Evolutionary conservation across 2,329 filamentous ascomycete species (phyloP).

Genomic region (Apiospora kogelbergensis): DNA sequence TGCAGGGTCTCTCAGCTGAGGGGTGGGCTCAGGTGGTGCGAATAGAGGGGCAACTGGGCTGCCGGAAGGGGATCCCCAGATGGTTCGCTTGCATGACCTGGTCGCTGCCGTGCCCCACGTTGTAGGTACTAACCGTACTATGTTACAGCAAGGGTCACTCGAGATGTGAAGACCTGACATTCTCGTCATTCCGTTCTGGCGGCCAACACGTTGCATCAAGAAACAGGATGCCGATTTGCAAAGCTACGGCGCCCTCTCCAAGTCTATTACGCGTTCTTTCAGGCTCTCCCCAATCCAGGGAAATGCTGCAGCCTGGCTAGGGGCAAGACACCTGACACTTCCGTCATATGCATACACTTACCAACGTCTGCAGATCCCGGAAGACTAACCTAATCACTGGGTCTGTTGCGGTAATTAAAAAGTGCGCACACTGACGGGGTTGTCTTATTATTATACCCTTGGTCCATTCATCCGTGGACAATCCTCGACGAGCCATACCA

Average conservation of each 20-base stretch:
- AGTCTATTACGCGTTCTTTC: neutral
- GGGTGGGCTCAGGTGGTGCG: neutral
- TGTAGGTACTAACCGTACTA: neutral
- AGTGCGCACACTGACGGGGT: neutral
- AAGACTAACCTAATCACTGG: neutral
- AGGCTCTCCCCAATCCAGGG: neutral
- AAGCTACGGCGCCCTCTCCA: neutral
- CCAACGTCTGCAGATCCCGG: neutral
- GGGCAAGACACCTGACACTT: neutral
- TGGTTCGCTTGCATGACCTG: neutral
- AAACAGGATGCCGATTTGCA: neutral
- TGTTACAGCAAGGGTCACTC: neutral
- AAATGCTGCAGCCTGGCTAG: neutral
- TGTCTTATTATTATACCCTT: neutral
- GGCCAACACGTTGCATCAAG: neutral
- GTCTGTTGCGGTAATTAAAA: neutral
- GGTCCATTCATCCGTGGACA: neutral
- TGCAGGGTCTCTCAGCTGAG: slow-evolving; percentile 7
- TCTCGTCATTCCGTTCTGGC: too few species aligned
- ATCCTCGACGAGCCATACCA: too few species aligned
- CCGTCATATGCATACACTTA: neutral
- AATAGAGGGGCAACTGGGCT: neutral
- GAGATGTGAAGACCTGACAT: neutral
- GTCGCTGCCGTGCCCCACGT: neutral
- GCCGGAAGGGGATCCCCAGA: neutral